Conservation (phyloP, 140 eudicot genomes). For the Ambrosia hybrid region DNA sequence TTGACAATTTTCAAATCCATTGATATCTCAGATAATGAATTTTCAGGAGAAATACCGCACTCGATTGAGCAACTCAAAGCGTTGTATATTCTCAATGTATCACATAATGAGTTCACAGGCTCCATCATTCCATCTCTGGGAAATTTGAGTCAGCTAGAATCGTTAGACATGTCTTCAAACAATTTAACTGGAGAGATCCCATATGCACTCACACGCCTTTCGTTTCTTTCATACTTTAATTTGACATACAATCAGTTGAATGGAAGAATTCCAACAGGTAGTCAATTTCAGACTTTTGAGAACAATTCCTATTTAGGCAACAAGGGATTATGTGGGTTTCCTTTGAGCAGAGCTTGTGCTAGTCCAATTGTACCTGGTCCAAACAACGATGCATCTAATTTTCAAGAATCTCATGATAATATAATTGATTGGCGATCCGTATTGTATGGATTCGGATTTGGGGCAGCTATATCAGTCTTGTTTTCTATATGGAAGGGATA, state of each 20-base stretch:
- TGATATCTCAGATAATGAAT: constrained; percentile 54
- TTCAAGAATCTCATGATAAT: background rate
- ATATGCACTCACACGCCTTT: constrained; percentile 29
- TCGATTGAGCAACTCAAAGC: constrained; percentile 32
- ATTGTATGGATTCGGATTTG: constrained; percentile 49
- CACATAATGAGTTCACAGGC: constrained; percentile 53
- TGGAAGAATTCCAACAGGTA: constrained; percentile 59
- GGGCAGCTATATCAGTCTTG: constrained; percentile 40
- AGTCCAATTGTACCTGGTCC: background rate
- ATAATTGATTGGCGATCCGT: constrained; percentile 47
- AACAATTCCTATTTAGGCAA: constrained; percentile 46
- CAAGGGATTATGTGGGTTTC: constrained; percentile 47
- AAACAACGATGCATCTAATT: constrained; percentile 4
- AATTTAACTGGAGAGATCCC: constrained; percentile 55
- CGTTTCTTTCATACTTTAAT: constrained; percentile 48
- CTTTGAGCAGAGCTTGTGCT: constrained; percentile 35
- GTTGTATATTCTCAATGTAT: constrained; percentile 42
- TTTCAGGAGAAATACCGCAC: constrained; percentile 45
- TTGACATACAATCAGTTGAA: constrained; percentile 52
- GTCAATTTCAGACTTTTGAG: constrained; percentile 42
- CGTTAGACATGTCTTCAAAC: constrained; percentile 69
- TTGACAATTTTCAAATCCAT: constrained; percentile 59
- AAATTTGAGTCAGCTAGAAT: constrained; percentile 43
- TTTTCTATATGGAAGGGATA: constrained; percentile 27
- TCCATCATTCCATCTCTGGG: constrained; percentile 47